A percentile compares a stretch with the other conserved stretches of the same genome.
These are phyloP conservation scores for Fraxinus pennsylvanica DNA, from an alignment of 257 asterid genomes.

Conservation along the genomic window DNA sequence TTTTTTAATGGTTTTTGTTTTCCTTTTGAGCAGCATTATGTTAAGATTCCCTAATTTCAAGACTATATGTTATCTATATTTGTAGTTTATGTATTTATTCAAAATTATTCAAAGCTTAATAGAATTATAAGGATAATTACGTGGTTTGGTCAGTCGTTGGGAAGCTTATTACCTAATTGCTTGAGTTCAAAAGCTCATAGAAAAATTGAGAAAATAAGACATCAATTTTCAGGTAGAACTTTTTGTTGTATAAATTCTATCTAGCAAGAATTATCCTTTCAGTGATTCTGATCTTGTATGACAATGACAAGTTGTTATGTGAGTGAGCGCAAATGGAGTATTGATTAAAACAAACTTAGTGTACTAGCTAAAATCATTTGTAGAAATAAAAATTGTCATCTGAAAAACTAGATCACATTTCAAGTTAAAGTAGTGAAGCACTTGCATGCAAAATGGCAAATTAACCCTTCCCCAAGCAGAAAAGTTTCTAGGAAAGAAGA, in stretches of 20 bases:
- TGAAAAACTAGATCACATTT: not conserved
- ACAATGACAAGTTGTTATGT: not conserved
- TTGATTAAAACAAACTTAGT: not conserved
- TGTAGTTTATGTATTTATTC: not conserved
- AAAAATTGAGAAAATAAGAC: not conserved
- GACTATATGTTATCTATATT: not conserved
- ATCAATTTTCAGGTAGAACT: not conserved
- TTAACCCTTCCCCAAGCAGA: not conserved
- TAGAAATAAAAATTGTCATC: not conserved
- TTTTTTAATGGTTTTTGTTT: not conserved
- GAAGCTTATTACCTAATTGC: not conserved
- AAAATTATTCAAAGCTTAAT: not conserved
- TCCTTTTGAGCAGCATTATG: not conserved
- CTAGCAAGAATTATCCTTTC: not conserved
- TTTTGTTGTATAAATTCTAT: not conserved
- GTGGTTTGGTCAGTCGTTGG: not conserved
- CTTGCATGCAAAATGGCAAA: not conserved
- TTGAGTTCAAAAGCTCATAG: constrained; percentile 1
- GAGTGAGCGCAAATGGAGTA: not conserved
- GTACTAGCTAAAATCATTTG: not conserved
- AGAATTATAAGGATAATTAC: no score
- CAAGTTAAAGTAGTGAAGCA: not conserved
- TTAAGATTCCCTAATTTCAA: not conserved
- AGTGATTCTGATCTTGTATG: not conserved
- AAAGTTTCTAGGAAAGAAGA: not conserved